Percentiles rank a stretch among this genome's conserved stretches.
These are phyloP conservation scores for Cyberlindnera amylophila DNA, from an alignment of 805 yeast genomes.

Conservation along the genomic window DNA sequence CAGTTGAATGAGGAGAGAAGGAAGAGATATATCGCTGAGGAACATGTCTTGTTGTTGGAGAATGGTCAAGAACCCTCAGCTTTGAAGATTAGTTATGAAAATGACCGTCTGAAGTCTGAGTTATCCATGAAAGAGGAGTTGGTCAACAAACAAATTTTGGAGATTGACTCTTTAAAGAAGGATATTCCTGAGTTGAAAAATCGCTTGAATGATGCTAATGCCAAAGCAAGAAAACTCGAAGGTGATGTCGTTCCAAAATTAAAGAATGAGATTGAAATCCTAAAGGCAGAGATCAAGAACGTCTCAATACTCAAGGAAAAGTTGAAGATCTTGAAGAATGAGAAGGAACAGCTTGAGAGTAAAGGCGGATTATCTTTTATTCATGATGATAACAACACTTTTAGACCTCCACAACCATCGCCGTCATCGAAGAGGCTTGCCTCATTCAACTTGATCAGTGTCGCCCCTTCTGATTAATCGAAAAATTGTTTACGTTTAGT, in stretches of 20 bases:
- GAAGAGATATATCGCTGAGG: constrained; percentile 67
- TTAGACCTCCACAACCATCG: not conserved
- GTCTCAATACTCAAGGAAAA: constrained; percentile 24
- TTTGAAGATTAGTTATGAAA: constrained; percentile 52
- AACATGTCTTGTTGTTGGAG: constrained; percentile 55
- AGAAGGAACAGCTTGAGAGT: constrained; percentile 29
- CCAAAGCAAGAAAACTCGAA: constrained; percentile 40
- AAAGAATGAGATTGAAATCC: constrained; percentile 37
- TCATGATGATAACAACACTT: not conserved
- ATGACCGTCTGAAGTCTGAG: constrained; percentile 47
- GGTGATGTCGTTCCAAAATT: constrained; percentile 43
- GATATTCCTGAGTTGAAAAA: constrained; percentile 36
- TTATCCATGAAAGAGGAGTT: constrained; percentile 45
- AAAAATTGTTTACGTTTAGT: not conserved
- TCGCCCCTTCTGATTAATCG: constrained; percentile 5
- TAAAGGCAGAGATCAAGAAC: constrained; percentile 27
- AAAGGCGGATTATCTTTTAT: constrained; percentile 3
- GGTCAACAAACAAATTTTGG: constrained; percentile 44
- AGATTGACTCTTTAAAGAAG: constrained; percentile 36
- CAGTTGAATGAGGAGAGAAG: constrained; percentile 61
- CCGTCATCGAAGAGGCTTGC: constrained; percentile 12
- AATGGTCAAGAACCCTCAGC: constrained; percentile 50
- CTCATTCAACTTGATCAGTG: constrained; percentile 18
- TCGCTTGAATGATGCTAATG: constrained; percentile 37
- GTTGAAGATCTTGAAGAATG: constrained; percentile 28